These are phyloP conservation scores for Talaromyces atroroseus DNA, from an alignment of 2,329 filamentous ascomycete genomes.

Conservation along the genomic window DNA sequence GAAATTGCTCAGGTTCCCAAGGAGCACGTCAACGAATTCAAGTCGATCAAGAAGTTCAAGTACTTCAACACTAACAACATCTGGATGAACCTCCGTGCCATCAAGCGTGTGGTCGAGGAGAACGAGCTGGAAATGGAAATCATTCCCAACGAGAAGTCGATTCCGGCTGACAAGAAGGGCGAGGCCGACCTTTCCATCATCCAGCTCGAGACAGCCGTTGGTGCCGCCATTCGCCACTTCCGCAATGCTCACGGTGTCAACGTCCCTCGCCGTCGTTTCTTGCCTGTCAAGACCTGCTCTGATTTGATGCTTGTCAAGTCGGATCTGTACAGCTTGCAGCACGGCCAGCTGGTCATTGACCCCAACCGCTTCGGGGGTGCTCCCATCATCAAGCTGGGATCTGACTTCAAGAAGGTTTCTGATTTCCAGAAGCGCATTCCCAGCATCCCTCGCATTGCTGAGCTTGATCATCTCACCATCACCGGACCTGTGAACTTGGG, in stretches of 20 bases:
- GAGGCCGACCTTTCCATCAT: slow-evolving; percentile 96
- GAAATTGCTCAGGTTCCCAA: slow-evolving; percentile 99
- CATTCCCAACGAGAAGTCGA: slow-evolving; percentile 98
- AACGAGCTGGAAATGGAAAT: slow-evolving; percentile 99
- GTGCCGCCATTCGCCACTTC: slow-evolving; percentile 98
- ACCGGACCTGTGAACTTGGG: slow-evolving; percentile 96
- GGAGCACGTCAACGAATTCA: slow-evolving; percentile 99
- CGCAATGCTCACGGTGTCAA: slow-evolving; percentile 98
- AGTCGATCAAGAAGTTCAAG: slow-evolving; percentile 99
- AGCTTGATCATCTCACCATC: slow-evolving; percentile 76
- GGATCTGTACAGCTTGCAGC: slow-evolving; percentile 96
- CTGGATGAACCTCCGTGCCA: slow-evolving; percentile 95
- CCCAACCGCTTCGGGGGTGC: slow-evolving; percentile 93
- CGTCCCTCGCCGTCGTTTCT: slow-evolving; percentile 92
- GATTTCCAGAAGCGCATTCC: slow-evolving; percentile 53
- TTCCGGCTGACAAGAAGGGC: slow-evolving; percentile 98
- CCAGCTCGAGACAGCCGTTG: slow-evolving; percentile 97
- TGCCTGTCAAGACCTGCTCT: slow-evolving; percentile 99
- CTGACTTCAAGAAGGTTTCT: slow-evolving; percentile 99
- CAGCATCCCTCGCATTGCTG: slow-evolving; percentile 47
- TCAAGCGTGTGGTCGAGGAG: slow-evolving; percentile 98
- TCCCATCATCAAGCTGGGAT: slow-evolving; percentile 95
- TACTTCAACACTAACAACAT: slow-evolving; percentile 99
- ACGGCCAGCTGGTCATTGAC: slow-evolving; percentile 96
- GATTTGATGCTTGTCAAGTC: slow-evolving; percentile 99